Percentiles rank a stretch among this genome's conserved stretches.
Evolutionary conservation across 345 rosid species (phyloP).

Genomic region (Dipteronia sinensis): DNA sequence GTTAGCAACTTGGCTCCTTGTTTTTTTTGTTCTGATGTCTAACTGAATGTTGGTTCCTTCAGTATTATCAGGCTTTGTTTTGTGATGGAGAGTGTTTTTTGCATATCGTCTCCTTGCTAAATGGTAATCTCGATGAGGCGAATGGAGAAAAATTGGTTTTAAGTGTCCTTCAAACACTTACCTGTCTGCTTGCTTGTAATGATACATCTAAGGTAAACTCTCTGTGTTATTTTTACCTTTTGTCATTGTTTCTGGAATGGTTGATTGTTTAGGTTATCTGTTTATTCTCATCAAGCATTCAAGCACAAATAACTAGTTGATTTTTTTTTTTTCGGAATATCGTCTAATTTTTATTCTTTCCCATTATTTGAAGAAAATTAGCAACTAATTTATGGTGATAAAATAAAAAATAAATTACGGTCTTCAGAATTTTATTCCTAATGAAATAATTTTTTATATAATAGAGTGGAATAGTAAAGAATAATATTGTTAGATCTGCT

Average conservation of each 20-base stretch:
- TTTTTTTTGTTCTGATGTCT: conserved; percentile 22
- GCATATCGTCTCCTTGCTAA: conserved; percentile 87
- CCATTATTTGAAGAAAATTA: neutral
- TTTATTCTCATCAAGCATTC: neutral
- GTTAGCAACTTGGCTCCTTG: conserved; percentile 15
- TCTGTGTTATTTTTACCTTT: conserved; percentile 13
- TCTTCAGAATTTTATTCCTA: neutral
- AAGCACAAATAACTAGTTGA: conserved; percentile 7
- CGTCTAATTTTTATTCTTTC: neutral
- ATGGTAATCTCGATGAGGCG: conserved; percentile 76
- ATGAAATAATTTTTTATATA: neutral
- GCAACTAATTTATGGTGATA: neutral
- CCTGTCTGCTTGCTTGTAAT: conserved; percentile 74
- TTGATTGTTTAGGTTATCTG: conserved; percentile 17
- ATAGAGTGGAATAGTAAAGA: conserved; percentile 1
- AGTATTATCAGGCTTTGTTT: conserved; percentile 88
- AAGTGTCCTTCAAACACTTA: conserved; percentile 85
- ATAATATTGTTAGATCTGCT: neutral
- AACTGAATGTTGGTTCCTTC: conserved; percentile 36
- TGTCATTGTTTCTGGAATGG: conserved; percentile 1
- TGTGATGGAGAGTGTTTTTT: conserved; percentile 93
- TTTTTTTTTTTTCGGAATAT: neutral
- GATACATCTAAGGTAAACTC: conserved; percentile 83
- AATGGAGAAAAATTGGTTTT: conserved; percentile 86
- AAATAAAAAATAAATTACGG: neutral